Base-by-base conservation (phyloP, 805 yeast species). In the Diddensiella transvaalensis region DNA sequence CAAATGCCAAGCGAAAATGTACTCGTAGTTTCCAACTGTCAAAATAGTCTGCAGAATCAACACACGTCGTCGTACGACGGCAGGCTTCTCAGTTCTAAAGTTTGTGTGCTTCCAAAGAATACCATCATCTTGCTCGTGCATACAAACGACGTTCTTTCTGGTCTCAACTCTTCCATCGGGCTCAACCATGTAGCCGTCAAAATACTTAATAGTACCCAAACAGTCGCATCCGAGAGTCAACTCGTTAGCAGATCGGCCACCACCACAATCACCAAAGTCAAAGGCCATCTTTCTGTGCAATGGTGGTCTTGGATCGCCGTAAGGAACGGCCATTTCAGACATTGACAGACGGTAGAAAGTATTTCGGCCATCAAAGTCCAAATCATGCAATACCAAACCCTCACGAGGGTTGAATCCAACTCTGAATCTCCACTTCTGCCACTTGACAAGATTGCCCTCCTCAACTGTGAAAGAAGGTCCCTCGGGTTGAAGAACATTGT, bases 381-480 rank as follows among this genome's bases (percentile, higher is more conserved):
- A 81, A 57, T 85, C 86, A 65, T 85, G 85, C 29, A 85, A 56
- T 26, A 83, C 91, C 58, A 83, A 74, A 56, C 95, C 95, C 69
- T 85, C 95, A 73, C 95, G 80, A 44, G 78, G 80, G 59, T 81
- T 80, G 44, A 85, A 71, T 46, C 80, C 75, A 38, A 80, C 85
- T 64, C 83, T 76, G 70, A 85, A 83, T 64, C 81, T 83, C 93
- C 93, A 85, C 21, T 83, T 88, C 70, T 83, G 91, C 95, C 95
- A 85, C 51, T 70, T 67, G 56, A 86, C 75, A 62, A 80, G 79
- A 53, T 77, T 70, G 35, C 83, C 84, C 4, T 51, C 45, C 21
- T 56, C 52, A 41, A 80, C 69, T 19, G 74, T 60, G 71, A 82
- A 85, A 2, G 87, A 80, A 10, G 89, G 80, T 54, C 95, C 95